Evolutionary conservation across 2,329 filamentous ascomycete species (phyloP).

Genomic region (Colletotrichum somersetense): DNA sequence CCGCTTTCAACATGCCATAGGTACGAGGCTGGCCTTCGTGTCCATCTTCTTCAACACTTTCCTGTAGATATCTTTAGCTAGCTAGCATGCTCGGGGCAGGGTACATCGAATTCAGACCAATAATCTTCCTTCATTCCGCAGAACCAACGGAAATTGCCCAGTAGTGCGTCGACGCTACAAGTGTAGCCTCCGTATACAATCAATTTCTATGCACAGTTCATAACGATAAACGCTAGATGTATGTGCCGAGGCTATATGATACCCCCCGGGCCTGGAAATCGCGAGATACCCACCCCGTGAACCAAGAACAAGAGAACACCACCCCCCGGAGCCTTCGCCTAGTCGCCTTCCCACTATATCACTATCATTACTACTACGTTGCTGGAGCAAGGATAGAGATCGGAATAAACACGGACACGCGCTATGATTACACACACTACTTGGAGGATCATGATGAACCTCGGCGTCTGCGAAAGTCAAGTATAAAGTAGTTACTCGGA

Average conservation of each 20-base stretch:
- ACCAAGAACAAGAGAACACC: background rate
- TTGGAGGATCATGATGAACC: background rate
- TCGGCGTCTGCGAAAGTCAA: background rate
- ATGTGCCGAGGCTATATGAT: slow-evolving; percentile 10
- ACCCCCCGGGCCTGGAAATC: background rate
- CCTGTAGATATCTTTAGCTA: slow-evolving; percentile 5
- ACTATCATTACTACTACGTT: background rate
- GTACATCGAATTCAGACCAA: background rate
- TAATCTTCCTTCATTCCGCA: background rate
- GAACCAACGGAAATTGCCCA: background rate
- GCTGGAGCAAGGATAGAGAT: background rate
- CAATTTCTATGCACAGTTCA: background rate
- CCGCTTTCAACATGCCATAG: slow-evolving; percentile 53
- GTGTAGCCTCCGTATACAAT: background rate
- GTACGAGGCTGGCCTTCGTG: slow-evolving; percentile 3
- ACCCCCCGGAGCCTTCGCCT: background rate
- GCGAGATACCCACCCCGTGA: background rate
- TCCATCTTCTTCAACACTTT: background rate
- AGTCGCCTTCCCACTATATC: background rate
- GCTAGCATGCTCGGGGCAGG: slow-evolving; percentile 17
- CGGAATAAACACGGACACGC: background rate
- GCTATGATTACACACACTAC: background rate
- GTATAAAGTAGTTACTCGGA: background rate
- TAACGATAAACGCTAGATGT: background rate
- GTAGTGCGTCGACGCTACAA: background rate